phyloP scores from a whole-genome alignment of 2,329 filamentous ascomycete species.

The Fusarium chuoi region DNA sequence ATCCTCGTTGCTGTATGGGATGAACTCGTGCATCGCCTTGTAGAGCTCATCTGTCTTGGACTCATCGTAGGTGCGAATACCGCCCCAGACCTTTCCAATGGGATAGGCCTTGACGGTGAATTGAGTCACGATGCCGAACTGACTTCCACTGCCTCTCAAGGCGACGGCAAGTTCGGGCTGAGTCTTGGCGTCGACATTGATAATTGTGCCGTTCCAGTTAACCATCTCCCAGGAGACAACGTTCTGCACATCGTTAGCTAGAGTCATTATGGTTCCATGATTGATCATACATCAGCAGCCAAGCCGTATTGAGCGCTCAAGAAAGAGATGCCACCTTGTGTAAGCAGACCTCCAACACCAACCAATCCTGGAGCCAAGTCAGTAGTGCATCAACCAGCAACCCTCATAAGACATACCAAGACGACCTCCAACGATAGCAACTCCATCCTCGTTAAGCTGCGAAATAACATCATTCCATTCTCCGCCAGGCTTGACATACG shows the following conservation, averaged over 20 bases:
- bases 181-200: not conserved
- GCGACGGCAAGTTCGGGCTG: conserved; percentile 19
- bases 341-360: conserved; percentile 19
- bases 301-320: conserved; percentile 20
- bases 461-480: conserved; percentile 31
- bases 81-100: conserved; percentile 13
- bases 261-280: rapidly evolving
- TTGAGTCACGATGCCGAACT: conserved; percentile 10
- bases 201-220: conserved; percentile 10
- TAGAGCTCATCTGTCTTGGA: conserved; percentile 13
- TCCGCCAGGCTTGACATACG: conserved; percentile 22
- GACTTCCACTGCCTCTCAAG: conserved; percentile 16
- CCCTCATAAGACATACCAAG: not conserved
- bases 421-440: conserved; percentile 6
- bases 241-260: not conserved
- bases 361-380: not conserved
- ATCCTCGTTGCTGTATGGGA: conserved; percentile 14
- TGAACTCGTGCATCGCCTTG: conserved; percentile 11
- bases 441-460: not conserved
- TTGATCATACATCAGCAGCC: conserved; percentile 7
- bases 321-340: conserved; percentile 14
- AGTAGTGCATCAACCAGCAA: rapidly evolving
- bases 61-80: conserved; percentile 3
- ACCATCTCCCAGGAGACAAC: conserved; percentile 19
- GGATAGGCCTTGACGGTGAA: conserved; percentile 8